phyloP scores from a whole-genome alignment of 257 asterid genomes.

The Salvia hispanica region DNA sequence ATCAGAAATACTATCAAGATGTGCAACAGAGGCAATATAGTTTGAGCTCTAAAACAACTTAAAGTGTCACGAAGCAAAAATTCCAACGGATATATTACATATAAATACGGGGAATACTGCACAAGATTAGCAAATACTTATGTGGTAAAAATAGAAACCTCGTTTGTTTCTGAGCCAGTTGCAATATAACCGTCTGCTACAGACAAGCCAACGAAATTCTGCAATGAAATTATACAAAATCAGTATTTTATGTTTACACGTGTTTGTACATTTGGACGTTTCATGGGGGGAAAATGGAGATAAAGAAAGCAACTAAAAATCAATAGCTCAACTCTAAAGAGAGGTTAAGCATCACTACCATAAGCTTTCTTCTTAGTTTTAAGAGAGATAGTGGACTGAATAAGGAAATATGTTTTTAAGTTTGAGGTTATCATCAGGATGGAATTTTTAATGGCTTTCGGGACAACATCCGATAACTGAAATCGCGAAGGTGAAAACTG shows the following conservation, averaged over 20 bases:
- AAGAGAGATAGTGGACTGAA: too few species aligned
- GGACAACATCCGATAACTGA: too few species aligned
- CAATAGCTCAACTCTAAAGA: background rate
- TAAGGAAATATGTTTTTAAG: too few species aligned
- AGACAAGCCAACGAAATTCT: constrained; percentile 98
- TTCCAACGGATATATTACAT: background rate
- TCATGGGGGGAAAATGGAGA: background rate
- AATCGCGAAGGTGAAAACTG: too few species aligned
- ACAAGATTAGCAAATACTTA: background rate
- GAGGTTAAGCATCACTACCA: too few species aligned
- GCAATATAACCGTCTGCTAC: constrained; percentile 92
- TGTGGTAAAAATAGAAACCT: constrained; percentile 51
- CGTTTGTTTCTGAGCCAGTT: constrained; percentile 95
- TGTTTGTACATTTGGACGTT: background rate
- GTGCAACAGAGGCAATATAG: background rate
- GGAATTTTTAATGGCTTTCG: too few species aligned
- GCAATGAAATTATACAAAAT: constrained; percentile 39
- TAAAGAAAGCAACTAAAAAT: constrained; percentile 2
- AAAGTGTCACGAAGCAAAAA: background rate
- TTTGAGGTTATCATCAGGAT: too few species aligned
- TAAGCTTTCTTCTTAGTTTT: too few species aligned
- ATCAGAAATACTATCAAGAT: background rate
- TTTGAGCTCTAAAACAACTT: background rate
- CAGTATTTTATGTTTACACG: constrained; percentile 18
- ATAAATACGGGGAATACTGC: background rate